Conservation (phyloP, 2,329 filamentous ascomycete genomes). For the Gaeumannomyces tritici region DNA sequence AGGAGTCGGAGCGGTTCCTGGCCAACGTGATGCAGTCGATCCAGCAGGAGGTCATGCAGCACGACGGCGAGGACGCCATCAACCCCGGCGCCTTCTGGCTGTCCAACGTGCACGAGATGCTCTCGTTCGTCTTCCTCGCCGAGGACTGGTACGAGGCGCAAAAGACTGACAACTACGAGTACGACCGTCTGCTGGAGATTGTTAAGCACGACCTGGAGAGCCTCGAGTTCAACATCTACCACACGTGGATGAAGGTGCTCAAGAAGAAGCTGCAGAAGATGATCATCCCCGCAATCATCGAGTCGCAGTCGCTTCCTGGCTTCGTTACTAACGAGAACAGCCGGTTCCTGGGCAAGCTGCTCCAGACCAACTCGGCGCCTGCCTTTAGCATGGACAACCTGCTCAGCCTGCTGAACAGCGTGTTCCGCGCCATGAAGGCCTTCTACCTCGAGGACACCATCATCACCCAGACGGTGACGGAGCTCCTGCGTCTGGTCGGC, state of each 20-base stretch:
- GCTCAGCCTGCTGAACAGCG: constrained; percentile 88
- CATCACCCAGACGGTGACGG: constrained; percentile 89
- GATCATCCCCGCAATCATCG: constrained; percentile 98
- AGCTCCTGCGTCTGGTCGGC: constrained; percentile 84
- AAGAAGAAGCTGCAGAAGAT: constrained; percentile 99
- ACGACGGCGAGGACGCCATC: constrained; percentile 93
- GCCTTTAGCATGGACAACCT: constrained; percentile 99
- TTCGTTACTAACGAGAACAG: constrained; percentile 99
- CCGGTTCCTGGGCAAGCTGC: constrained; percentile 92
- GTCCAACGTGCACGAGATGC: constrained; percentile 98
- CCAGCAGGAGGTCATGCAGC: constrained; percentile 98
- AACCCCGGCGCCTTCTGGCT: constrained; percentile 98
- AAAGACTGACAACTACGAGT: constrained; percentile 99
- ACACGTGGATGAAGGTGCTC: constrained; percentile 99
- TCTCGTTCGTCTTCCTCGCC: constrained; percentile 97
- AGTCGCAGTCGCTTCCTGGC: constrained; percentile 93
- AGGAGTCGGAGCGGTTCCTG: constrained; percentile 96
- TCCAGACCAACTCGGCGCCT: constrained; percentile 80
- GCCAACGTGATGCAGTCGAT: constrained; percentile 99
- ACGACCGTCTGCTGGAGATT: constrained; percentile 92
- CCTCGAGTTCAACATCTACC: constrained; percentile 99
- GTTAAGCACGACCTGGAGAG: constrained; percentile 98
- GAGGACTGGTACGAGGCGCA: constrained; percentile 99
- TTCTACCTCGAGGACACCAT: constrained; percentile 96
- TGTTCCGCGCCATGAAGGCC: constrained; percentile 97